These are phyloP conservation scores for Rhypophila decipiens DNA, from an alignment of 495 filamentous ascomycete genomes.

Conservation along the genomic window DNA sequence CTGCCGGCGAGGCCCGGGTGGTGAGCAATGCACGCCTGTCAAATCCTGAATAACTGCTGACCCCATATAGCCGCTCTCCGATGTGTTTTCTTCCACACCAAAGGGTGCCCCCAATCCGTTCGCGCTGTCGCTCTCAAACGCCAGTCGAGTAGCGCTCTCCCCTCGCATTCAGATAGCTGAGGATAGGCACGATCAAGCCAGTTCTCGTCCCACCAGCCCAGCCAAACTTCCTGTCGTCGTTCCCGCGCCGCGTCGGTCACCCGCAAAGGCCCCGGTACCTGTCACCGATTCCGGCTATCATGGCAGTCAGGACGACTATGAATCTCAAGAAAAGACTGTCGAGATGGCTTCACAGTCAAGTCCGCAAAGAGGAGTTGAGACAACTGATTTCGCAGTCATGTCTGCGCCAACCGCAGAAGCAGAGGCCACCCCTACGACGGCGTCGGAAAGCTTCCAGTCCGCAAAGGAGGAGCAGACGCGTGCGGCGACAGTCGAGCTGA, in stretches of 20 bases:
- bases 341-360: neutral
- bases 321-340: slow-evolving; percentile 18
- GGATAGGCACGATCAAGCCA: slow-evolving; percentile 13
- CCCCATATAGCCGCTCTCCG: slow-evolving; percentile 66
- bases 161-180: slow-evolving; percentile 35
- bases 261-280: slow-evolving; percentile 16
- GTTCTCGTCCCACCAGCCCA: slow-evolving; percentile 24
- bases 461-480: slow-evolving; percentile 53
- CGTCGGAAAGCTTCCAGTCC: slow-evolving; percentile 51
- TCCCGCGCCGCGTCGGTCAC: slow-evolving; percentile 10
- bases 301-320: slow-evolving; percentile 52
- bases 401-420: slow-evolving; percentile 5
- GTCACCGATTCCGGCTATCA: slow-evolving; percentile 74
- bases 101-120: slow-evolving; percentile 42
- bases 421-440: slow-evolving; percentile 18
- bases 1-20: slow-evolving; percentile 53
- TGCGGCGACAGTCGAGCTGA: slow-evolving; percentile 5
- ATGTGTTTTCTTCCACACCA: slow-evolving; percentile 62
- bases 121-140: slow-evolving; percentile 21
- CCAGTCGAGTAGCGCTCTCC: slow-evolving; percentile 27
- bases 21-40: slow-evolving; percentile 42
- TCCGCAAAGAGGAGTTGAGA: slow-evolving; percentile 8
- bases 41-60: slow-evolving; percentile 4
- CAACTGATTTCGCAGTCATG: slow-evolving; percentile 13
- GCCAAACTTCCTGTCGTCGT: slow-evolving; percentile 12